A percentile compares a stretch with the other conserved stretches of the same genome.
Evolutionary conservation across 495 filamentous ascomycete species (phyloP).

Genomic region (Letharia columbiana): DNA sequence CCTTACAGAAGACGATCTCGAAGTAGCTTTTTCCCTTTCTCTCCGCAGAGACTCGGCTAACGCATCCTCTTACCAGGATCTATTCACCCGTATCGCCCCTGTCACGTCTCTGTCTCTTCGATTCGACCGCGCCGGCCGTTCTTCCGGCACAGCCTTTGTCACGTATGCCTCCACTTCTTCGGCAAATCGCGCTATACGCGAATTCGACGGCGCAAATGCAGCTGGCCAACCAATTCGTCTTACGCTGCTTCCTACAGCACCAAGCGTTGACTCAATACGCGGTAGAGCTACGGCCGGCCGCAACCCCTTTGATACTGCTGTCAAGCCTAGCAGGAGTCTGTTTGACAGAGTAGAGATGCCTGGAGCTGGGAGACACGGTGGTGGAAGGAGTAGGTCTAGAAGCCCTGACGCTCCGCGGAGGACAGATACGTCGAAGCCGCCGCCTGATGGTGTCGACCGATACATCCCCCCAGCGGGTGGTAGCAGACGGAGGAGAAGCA

Average conservation of each 20-base stretch:
- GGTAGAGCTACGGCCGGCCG: constrained; percentile 28
- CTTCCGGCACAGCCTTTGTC: constrained; percentile 76
- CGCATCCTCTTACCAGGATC: constrained; percentile 44
- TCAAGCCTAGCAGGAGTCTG: constrained; percentile 50
- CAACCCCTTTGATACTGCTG: constrained; percentile 52
- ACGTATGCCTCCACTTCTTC: constrained; percentile 63
- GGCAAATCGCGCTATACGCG: constrained; percentile 63
- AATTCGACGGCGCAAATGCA: constrained; percentile 87
- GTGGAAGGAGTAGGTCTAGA: constrained; percentile 33
- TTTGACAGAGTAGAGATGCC: constrained; percentile 60
- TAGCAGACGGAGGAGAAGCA: constrained; percentile 43
- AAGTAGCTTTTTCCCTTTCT: constrained; percentile 43
- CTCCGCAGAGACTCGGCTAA: constrained; percentile 10
- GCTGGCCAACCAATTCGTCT: constrained; percentile 87
- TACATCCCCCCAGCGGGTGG: constrained; percentile 53
- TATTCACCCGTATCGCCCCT: constrained; percentile 71
- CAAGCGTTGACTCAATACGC: constrained; percentile 27
- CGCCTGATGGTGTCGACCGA: constrained; percentile 68
- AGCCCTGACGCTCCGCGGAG: constrained; percentile 40
- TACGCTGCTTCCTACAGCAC: constrained; percentile 50
- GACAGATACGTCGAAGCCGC: constrained; percentile 61
- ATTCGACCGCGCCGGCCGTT: constrained; percentile 88
- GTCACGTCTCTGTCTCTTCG: constrained; percentile 60
- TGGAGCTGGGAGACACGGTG: constrained; percentile 31
- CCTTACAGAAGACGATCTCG: constrained; percentile 74